phyloP scores from a whole-genome alignment of 1,139 yeast genomes.

The Geotrichum bryndzae region DNA sequence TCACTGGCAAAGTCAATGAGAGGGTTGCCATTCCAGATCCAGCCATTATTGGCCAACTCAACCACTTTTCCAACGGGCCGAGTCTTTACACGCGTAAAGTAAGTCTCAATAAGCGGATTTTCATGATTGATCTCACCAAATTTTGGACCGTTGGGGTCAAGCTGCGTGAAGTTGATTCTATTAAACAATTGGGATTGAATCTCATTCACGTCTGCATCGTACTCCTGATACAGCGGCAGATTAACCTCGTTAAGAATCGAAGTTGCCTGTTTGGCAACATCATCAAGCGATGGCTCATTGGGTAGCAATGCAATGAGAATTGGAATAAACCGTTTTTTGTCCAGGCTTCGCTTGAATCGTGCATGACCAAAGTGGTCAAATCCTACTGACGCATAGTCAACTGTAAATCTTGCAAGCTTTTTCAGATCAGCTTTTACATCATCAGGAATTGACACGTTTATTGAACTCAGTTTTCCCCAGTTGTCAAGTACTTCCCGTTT shows the following conservation, averaged over 20 bases:
- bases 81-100: conserved; percentile 65
- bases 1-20: conserved; percentile 85
- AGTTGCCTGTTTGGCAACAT: conserved; percentile 42
- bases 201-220: conserved; percentile 62
- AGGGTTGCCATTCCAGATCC: conserved; percentile 98
- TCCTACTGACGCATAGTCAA: conserved; percentile 38
- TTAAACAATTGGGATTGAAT: conserved; percentile 66
- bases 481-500: conserved; percentile 28
- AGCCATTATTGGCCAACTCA: conserved; percentile 89
- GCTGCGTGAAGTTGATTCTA: conserved; percentile 66
- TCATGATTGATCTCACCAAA: conserved; percentile 54
- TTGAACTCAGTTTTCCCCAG: background rate
- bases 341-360: conserved; percentile 51
- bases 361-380: conserved; percentile 41
- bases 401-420: conserved; percentile 49
- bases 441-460: background rate
- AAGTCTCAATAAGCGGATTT: conserved; percentile 72
- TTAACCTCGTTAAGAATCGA: conserved; percentile 71
- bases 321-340: conserved; percentile 40
- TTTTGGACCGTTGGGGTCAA: conserved; percentile 76
- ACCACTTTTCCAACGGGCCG: conserved; percentile 44
- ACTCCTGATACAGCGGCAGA: conserved; percentile 61
- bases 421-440: conserved; percentile 30
- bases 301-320: conserved; percentile 25
- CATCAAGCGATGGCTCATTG: conserved; percentile 27